Evolutionary conservation across 768 basidiomycete genomes (phyloP).

Genomic region (Boletus tomentosulus): DNA sequence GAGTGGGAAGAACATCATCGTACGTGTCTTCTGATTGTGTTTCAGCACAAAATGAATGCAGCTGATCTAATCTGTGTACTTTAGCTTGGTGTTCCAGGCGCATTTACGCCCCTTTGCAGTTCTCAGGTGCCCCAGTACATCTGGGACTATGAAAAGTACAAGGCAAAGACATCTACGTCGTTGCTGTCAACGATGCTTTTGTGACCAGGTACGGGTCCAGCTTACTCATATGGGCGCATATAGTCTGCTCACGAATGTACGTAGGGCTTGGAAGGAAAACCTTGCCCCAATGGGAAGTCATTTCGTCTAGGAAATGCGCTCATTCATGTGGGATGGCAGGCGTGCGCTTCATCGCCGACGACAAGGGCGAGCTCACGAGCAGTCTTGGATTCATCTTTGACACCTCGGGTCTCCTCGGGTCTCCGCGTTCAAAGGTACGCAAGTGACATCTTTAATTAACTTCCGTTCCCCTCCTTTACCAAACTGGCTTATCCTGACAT

Average conservation of each 20-base stretch:
- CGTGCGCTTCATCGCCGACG: slow-evolving; percentile 64
- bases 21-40: slow-evolving; percentile 28
- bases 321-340: slow-evolving; percentile 28
- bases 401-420: slow-evolving; percentile 58
- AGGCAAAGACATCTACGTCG: slow-evolving; percentile 68
- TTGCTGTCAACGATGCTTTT: slow-evolving; percentile 78
- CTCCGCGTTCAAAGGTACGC: slow-evolving; percentile 59
- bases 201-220: slow-evolving; percentile 45
- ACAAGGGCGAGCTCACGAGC: slow-evolving; percentile 54
- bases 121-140: slow-evolving; percentile 64
- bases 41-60: not conserved
- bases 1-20: slow-evolving; percentile 61
- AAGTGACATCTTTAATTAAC: no score
- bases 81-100: slow-evolving; percentile 72
- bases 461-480: not conserved
- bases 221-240: not conserved
- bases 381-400: slow-evolving; percentile 59
- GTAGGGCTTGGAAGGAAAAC: slow-evolving; percentile 64
- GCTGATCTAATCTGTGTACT: not conserved
- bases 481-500: not conserved
- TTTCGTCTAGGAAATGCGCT: slow-evolving; percentile 1
- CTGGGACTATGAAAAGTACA: slow-evolving; percentile 62
- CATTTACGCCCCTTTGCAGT: slow-evolving; percentile 72
- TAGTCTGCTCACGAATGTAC: not conserved
- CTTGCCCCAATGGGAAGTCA: slow-evolving; percentile 48